Evolutionary conservation across 441 rosid species (phyloP).

Genomic region (Adansonia grandidieri): DNA sequence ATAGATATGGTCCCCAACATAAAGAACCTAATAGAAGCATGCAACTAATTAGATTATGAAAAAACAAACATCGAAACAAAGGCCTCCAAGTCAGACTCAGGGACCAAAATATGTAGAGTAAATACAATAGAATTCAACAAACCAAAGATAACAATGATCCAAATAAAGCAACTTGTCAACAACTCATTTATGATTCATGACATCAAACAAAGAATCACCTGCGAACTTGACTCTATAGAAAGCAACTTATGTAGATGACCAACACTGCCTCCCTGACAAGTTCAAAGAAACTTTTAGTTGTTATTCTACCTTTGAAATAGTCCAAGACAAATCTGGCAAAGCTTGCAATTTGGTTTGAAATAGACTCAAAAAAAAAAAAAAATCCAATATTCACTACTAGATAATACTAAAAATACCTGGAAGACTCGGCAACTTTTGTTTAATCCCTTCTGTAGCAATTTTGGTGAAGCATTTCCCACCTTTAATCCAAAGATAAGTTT

Average conservation of each 20-base stretch:
- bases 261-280: conserved; percentile 83
- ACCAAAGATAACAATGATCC: conserved; percentile 6
- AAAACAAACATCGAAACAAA: background rate
- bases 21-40: conserved; percentile 66
- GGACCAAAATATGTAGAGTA: conserved; percentile 10
- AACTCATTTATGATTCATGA: background rate
- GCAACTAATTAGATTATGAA: conserved; percentile 26
- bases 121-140: conserved; percentile 12
- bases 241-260: conserved; percentile 96
- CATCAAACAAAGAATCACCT: conserved; percentile 49
- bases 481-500: conserved; percentile 25
- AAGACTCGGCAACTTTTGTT: conserved; percentile 62
- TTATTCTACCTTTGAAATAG: background rate
- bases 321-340: conserved; percentile 7
- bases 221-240: conserved; percentile 93
- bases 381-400: background rate
- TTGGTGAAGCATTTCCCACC: conserved; percentile 73
- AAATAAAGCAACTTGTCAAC: conserved; percentile 9
- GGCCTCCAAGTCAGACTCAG: background rate
- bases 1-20: conserved; percentile 98
- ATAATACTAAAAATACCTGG: conserved; percentile 54
- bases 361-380: background rate
- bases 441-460: conserved; percentile 38
- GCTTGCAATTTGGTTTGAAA: background rate
- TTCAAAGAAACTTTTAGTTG: conserved; percentile 10